A percentile compares a stretch with the other conserved stretches of the same genome.
Evolutionary conservation across 1,139 yeast species (phyloP).

Genomic region (Entelexis sorbosivorans): DNA sequence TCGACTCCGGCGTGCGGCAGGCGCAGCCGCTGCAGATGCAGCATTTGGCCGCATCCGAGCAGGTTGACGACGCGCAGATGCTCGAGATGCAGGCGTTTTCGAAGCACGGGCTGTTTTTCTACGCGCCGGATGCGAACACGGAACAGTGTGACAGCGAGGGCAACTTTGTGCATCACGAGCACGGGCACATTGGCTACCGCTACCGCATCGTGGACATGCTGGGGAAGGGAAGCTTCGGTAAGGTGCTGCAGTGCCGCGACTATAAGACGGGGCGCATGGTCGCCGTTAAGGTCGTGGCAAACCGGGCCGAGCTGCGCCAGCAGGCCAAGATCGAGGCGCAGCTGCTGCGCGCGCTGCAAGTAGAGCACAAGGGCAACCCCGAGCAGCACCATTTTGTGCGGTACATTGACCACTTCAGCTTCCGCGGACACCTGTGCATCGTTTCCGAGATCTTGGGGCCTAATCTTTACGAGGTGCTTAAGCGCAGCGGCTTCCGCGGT

Average conservation of each 20-base stretch:
- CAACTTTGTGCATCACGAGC: slow-evolving; percentile 44
- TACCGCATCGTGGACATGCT: slow-evolving; percentile 50
- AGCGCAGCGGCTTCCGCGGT: slow-evolving; percentile 51
- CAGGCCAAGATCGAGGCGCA: slow-evolving; percentile 75
- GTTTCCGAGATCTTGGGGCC: slow-evolving; percentile 61
- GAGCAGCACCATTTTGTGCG: slow-evolving; percentile 40
- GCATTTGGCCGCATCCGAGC: not conserved
- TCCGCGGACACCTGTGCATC: slow-evolving; percentile 75
- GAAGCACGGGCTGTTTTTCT: slow-evolving; percentile 15
- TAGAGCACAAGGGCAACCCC: slow-evolving; percentile 29
- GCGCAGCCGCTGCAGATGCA: slow-evolving; percentile 3
- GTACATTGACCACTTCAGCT: slow-evolving; percentile 62
- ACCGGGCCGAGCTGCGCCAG: slow-evolving; percentile 60
- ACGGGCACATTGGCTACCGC: slow-evolving; percentile 70
- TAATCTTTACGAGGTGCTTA: slow-evolving; percentile 57
- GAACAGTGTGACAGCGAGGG: slow-evolving; percentile 49
- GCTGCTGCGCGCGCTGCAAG: slow-evolving; percentile 38
- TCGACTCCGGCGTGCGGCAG: slow-evolving; percentile 8
- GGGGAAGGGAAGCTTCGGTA: slow-evolving; percentile 81
- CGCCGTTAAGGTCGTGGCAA: slow-evolving; percentile 69
- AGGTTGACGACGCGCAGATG: slow-evolving; percentile 8
- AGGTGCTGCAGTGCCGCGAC: slow-evolving; percentile 60
- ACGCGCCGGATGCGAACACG: not conserved
- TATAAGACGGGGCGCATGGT: slow-evolving; percentile 48
- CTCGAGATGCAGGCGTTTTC: slow-evolving; percentile 8